Evolutionary conservation across 2,329 filamentous ascomycete genomes (phyloP), one percentile per base, ranked within the genome.

Genomic region (Calonectria pseudoreteaudii): DNA sequence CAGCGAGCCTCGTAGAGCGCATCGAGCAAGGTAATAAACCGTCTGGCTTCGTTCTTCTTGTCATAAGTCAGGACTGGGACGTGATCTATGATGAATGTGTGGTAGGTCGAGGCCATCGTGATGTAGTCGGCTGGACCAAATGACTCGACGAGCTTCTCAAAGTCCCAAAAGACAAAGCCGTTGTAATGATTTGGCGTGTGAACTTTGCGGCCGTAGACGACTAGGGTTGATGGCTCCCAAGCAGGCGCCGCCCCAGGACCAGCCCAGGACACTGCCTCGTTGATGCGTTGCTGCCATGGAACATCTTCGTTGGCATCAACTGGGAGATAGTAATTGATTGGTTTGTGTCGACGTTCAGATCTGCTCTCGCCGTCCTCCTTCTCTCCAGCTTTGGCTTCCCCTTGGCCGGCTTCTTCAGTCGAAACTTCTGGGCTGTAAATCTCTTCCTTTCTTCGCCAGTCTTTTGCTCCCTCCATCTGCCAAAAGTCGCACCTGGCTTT

Each of bases 41-140:
- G 90, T 6, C 94, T 88, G 1, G 94, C 94, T 85, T 96, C 94
- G 82, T 96, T 96, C 84, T 95, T 96, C 82, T 93, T 92, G 1
- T 91, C 84, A 2, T 93, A 83, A 0, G 90, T 92, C 16, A 97
- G 86, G 20, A 93, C 82, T 0, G 94, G 94, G 1, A 96, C 88
- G 26, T 91, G 85, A 77, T 93, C 93, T 60, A 96, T 86, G 80
- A 96, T 91, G 74, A 96, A 89, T 0, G 94, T 96, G 83, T 96
- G 94, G 82, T 93, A 96, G 20, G 90, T 93, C 1, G 94, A 95
- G 1, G 94, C 94, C 82, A 97, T 90, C 1, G 93, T 94, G 69
- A 96, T 94, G 84, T 96, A 97, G 85, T 97, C 94, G 34, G 94
- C 94, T 1, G 94, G 94, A 0, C 94, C 94, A 56, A 95, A 91